Conservation (phyloP, 306 rosid genomes). For the Fragaria ananassa region DNA sequence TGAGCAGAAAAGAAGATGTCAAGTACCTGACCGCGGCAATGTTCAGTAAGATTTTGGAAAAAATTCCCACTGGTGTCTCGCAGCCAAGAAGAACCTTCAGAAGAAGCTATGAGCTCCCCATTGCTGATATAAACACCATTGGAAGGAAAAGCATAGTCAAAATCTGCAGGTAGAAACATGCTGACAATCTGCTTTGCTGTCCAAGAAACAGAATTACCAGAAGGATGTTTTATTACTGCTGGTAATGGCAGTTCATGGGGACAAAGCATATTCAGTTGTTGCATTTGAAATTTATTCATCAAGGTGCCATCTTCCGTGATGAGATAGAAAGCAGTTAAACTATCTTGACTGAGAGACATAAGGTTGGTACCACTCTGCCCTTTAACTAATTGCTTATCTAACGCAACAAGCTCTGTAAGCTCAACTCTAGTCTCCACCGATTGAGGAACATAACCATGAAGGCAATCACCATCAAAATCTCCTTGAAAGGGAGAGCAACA, state of each 20-base stretch:
- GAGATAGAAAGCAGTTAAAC: slow-evolving; percentile 81
- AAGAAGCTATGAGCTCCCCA: slow-evolving; percentile 73
- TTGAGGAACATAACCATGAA: slow-evolving; percentile 91
- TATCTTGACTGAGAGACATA: slow-evolving; percentile 85
- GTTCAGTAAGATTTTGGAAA: slow-evolving; percentile 56
- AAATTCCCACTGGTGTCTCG: slow-evolving; percentile 59
- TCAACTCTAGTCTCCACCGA: slow-evolving; percentile 72
- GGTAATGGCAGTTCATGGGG: slow-evolving; percentile 37
- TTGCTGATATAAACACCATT: slow-evolving; percentile 42
- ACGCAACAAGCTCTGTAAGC: slow-evolving; percentile 74
- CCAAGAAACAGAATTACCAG: slow-evolving; percentile 48
- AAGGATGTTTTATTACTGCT: slow-evolving; percentile 59
- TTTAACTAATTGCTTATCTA: slow-evolving; percentile 72
- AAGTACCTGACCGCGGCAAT: slow-evolving; percentile 42
- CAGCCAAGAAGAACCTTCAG: slow-evolving; percentile 75
- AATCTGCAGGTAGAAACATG: slow-evolving; percentile 66
- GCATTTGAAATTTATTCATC: slow-evolving; percentile 61
- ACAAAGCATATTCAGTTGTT: slow-evolving; percentile 75
- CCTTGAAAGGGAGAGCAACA: slow-evolving; percentile 95
- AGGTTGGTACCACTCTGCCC: slow-evolving; percentile 87
- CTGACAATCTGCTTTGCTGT: slow-evolving; percentile 83
- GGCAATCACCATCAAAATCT: slow-evolving; percentile 98
- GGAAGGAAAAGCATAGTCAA: slow-evolving; percentile 53
- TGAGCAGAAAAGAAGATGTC: slow-evolving; percentile 64
- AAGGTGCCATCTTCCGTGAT: slow-evolving; percentile 55